Conservation (phyloP, 2,329 filamentous ascomycete genomes). For the Colletotrichum endophyticum region DNA sequence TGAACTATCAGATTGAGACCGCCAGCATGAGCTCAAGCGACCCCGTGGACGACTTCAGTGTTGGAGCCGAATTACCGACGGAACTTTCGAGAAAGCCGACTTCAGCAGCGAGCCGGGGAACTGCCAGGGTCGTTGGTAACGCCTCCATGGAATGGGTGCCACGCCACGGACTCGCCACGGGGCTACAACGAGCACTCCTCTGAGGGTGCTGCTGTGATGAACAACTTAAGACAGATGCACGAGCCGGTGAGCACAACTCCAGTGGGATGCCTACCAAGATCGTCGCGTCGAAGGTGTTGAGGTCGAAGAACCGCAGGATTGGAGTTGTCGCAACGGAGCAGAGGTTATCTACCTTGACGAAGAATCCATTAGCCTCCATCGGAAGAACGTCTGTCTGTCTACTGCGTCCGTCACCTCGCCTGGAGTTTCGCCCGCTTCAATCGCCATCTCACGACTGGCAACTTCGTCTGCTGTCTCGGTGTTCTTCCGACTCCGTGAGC, state of each 20-base stretch:
- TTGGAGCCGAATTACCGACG: not conserved
- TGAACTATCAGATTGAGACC: not conserved
- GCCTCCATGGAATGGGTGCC: not conserved
- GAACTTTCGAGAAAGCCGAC: not conserved
- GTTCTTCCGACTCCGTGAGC: not conserved
- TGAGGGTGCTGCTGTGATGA: not conserved
- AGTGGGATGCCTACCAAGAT: not conserved
- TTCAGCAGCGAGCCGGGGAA: not conserved
- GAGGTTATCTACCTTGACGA: not conserved
- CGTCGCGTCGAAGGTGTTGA: not conserved
- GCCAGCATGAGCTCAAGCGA: not conserved
- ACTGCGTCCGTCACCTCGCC: not conserved
- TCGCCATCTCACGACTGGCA: not conserved
- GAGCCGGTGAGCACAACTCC: not conserved
- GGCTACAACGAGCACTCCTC: too few species aligned
- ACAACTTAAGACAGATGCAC: not conserved
- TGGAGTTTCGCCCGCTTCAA: not conserved
- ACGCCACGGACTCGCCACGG: too few species aligned
- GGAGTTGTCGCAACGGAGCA: not conserved
- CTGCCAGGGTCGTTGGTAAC: not conserved
- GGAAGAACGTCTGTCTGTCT: not conserved
- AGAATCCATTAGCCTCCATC: not conserved
- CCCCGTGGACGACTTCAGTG: not conserved
- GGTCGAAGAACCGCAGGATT: not conserved
- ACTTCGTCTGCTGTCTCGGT: not conserved